Evolutionary conservation across 306 rosid species (phyloP), one percentile per base, ranked within the genome.

Genomic region (Cicer cuneatum): DNA sequence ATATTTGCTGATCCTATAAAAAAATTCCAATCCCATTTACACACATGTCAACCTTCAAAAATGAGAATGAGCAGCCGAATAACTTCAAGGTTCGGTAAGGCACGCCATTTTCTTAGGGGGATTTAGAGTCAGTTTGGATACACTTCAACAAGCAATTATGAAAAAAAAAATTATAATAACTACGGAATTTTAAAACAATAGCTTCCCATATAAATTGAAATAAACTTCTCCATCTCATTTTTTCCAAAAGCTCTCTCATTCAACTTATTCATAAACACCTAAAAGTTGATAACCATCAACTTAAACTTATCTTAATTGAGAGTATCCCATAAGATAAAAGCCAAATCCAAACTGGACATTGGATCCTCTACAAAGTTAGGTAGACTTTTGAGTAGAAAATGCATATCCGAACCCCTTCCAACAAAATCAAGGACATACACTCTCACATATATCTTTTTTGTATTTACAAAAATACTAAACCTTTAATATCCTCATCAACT

Each of bases 401-500:
- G 60, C 61, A 57, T 4, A 11, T 15, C 15, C 8, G 60, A 5
- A 24, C 16, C 6, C 1, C 65, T 67, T 15, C 10, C 49, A 24
- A 73, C 35, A 58, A 79, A 56, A 57, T 29, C 56, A 80, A 67
- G 37, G 16, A 42, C 24, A 64, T 67, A 41, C 29, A 40, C 24
- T 41, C 40, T n/a, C 54, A 40, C 40, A 37, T 37, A 37, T 6
- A 24, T 35, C 35, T 18, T 56, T 35, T 43, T 65, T 24, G 14
- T 13, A 46, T 21, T 66, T 7, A 45, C 8, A 29, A 66, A 45
- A 63, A 53, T 33, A 12, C 49, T 41, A 73, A 57, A 46, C 56
- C 41, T 8, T n/a, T 38, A 60, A 16, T 38, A 43, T 58, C 40
- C 52, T 43, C 78, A 45, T 64, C 46, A 72, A 16, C 8, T 7